Percentiles rank a stretch among this genome's conserved stretches.
Conservation (phyloP, 306 rosid species). For the Vigna radiata region DNA sequence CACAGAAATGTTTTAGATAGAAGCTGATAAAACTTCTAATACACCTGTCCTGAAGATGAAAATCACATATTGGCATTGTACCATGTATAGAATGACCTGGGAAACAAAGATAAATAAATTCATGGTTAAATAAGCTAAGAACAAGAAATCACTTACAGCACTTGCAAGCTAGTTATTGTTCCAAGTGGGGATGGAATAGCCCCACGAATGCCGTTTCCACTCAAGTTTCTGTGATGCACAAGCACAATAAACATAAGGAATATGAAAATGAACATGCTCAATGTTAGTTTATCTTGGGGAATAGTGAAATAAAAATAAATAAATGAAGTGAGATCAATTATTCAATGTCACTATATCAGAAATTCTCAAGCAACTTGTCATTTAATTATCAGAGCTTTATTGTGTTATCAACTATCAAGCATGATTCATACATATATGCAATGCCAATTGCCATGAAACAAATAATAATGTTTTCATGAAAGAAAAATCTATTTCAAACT, state of each 20-base stretch:
- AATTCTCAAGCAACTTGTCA: constrained; percentile 5
- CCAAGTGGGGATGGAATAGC: constrained; percentile 86
- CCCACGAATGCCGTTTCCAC: constrained; percentile 86
- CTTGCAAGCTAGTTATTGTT: constrained; percentile 68
- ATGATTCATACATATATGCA: constrained; percentile 20
- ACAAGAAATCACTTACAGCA: constrained; percentile 67
- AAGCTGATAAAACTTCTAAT: constrained; percentile 16
- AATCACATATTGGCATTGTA: constrained; percentile 25
- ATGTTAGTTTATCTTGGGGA: constrained; percentile 20
- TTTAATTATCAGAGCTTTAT: constrained; percentile 29
- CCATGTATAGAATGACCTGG: constrained; percentile 3
- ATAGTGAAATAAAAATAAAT: background rate
- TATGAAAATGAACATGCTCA: constrained; percentile 30
- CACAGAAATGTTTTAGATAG: constrained; percentile 14
- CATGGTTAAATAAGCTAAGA: constrained; percentile 28
- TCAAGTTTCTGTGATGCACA: constrained; percentile 72
- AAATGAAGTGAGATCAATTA: constrained; percentile 3
- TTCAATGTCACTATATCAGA: constrained; percentile 9
- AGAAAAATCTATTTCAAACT: constrained; percentile 49
- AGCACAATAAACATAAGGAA: constrained; percentile 43
- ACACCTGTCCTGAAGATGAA: constrained; percentile 7
- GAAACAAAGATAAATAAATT: constrained; percentile 16
- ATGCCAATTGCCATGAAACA: background rate
- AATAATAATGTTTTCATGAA: constrained; percentile 27
- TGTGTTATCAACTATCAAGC: constrained; percentile 6